Conservation (phyloP, 2,329 filamentous ascomycete genomes). For the Fusarium sp. region DNA sequence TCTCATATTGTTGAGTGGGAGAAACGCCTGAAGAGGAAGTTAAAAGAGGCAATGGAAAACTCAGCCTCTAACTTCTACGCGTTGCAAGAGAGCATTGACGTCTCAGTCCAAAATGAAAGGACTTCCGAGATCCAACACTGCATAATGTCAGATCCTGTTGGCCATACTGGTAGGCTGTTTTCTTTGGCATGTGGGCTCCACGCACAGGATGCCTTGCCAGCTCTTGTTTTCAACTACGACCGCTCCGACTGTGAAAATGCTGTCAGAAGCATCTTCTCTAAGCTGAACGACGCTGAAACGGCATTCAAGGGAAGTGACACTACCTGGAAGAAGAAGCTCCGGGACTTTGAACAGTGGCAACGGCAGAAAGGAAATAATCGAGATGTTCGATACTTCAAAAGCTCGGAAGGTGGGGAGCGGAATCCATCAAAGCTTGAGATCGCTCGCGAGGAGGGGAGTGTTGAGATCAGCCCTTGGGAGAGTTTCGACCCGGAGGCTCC, state of each 20-base stretch:
- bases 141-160: background rate
- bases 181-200: conserved; percentile 70
- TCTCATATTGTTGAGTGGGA: conserved; percentile 74
- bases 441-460: conserved; percentile 62
- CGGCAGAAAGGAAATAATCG: background rate
- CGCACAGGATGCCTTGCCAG: conserved; percentile 71
- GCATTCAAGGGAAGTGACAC: conserved; percentile 62
- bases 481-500: conserved; percentile 66
- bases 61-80: conserved; percentile 47
- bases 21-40: conserved; percentile 62
- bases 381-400: background rate
- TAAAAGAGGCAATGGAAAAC: conserved; percentile 68
- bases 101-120: background rate
- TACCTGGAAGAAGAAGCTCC: conserved; percentile 34
- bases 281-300: background rate
- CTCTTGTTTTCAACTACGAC: conserved; percentile 81
- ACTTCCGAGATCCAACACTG: background rate
- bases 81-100: background rate
- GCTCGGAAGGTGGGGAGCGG: background rate
- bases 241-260: conserved; percentile 70
- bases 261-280: conserved; percentile 42
- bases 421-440: conserved; percentile 62
- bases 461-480: conserved; percentile 55
- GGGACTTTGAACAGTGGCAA: background rate
- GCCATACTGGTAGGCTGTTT: conserved; percentile 44